Percentiles rank a stretch among this genome's conserved stretches.
phyloP scores from a whole-genome alignment of 345 rosid genomes.

The Sisymbrium irio region DNA sequence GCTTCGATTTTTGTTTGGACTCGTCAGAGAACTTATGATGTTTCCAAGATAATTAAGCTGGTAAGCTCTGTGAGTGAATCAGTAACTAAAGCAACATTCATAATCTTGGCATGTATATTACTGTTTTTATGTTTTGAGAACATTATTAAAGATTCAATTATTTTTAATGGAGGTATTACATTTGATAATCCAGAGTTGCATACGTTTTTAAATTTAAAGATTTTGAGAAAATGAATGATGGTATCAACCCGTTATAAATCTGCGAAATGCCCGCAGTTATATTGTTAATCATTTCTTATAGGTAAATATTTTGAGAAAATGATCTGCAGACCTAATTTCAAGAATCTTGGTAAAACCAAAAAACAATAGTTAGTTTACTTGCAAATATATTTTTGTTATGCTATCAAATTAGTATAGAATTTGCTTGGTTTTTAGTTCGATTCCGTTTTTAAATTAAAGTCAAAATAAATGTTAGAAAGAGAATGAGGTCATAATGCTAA shows the following conservation, averaged over 20 bases:
- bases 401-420: background rate
- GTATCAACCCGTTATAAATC: background rate
- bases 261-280: background rate
- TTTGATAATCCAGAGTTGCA: background rate
- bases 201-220: background rate
- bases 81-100: background rate
- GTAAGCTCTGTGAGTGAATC: background rate
- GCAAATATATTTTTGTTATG: background rate
- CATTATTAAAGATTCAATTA: background rate
- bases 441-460: conserved; percentile 28
- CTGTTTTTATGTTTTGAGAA: background rate
- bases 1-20: background rate
- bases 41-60: conserved; percentile 19
- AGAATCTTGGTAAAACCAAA: background rate
- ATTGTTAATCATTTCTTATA: background rate
- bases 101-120: background rate
- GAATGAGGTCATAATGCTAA: conserved; percentile 37
- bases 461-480: conserved; percentile 25
- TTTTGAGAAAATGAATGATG: background rate
- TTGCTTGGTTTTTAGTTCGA: background rate
- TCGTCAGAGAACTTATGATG: conserved; percentile 21
- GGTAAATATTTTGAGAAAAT: background rate
- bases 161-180: background rate
- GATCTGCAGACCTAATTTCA: background rate
- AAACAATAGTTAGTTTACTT: background rate